Percentiles rank a stretch among this genome's conserved stretches.
phyloP scores from a whole-genome alignment of 2,329 filamentous ascomycete species.

The Pezicula neosporulosa region DNA sequence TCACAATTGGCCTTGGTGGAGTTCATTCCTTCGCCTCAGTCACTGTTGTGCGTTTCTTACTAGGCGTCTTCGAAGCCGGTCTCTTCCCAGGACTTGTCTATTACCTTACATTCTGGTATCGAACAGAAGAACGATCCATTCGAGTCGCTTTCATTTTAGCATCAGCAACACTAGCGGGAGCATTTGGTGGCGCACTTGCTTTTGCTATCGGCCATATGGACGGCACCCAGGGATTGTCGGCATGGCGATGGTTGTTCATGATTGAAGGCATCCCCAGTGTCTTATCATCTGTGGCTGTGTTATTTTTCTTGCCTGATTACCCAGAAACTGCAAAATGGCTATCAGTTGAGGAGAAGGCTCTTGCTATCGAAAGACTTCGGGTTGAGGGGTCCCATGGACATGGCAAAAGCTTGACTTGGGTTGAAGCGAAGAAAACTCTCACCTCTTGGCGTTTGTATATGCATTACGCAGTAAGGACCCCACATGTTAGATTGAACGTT shows the following conservation, averaged over 20 bases:
- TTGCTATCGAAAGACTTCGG: conserved; percentile 36
- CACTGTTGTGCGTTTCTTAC: conserved; percentile 41
- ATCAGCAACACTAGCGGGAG: conserved; percentile 26
- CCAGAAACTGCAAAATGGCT: conserved; percentile 45
- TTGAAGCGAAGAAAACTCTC: conserved; percentile 42
- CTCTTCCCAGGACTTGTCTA: conserved; percentile 33
- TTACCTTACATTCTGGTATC: conserved; percentile 29
- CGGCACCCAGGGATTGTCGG: conserved; percentile 16
- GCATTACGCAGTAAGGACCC: conserved; percentile 42
- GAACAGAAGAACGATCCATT: conserved; percentile 23
- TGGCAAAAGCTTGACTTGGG: conserved; percentile 42
- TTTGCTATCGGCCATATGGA: conserved; percentile 28
- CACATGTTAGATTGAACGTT: not conserved
- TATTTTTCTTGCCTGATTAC: conserved; percentile 44
- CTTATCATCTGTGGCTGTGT: conserved; percentile 41
- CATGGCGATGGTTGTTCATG: conserved; percentile 28
- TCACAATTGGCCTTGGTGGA: conserved; percentile 44
- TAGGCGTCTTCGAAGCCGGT: conserved; percentile 48
- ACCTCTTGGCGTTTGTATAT: conserved; percentile 48
- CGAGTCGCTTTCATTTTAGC: conserved; percentile 27
- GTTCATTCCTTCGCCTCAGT: conserved; percentile 37
- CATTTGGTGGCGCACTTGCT: conserved; percentile 27
- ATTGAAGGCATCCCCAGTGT: conserved; percentile 36
- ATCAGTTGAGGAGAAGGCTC: conserved; percentile 36
- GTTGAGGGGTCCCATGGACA: conserved; percentile 38